Evolutionary conservation across 78 protist genomes (phyloP).

Genomic region (Monocercomonoides exilis): DNA sequence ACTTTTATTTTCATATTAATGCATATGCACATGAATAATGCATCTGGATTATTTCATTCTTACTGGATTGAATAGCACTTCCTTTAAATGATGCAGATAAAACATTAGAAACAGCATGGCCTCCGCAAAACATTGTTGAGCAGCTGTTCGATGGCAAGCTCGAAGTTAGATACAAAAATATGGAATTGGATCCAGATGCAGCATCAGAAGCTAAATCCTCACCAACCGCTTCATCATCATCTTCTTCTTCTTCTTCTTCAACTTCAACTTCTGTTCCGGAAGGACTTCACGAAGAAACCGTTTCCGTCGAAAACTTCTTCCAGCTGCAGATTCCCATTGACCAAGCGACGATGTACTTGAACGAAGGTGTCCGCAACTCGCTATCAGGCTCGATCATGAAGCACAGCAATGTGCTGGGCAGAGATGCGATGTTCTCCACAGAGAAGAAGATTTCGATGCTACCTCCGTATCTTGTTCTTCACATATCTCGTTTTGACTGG

Average conservation of each 20-base stretch:
- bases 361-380: neutral
- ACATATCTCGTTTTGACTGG: constrained; percentile 27
- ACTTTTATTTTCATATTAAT: no score
- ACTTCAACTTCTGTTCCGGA: no score
- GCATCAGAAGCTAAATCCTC: no score
- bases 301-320: neutral
- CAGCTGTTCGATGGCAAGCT: neutral
- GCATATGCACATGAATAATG: no score
- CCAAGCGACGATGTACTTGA: neutral
- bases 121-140: neutral
- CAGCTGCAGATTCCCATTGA: neutral
- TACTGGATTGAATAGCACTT: no score
- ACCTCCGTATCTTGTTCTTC: constrained; percentile 11
- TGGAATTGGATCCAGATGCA: no score
- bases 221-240: no score
- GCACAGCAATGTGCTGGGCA: neutral
- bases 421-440: neutral
- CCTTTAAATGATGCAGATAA: neutral
- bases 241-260: no score
- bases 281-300: no score
- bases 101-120: neutral
- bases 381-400: neutral
- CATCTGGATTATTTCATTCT: no score
- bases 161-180: neutral
- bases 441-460: constrained; percentile 6